Evolutionary conservation across 106 monocot species (phyloP), one percentile per base, ranked within the genome.

Genomic region (Dioscorea dumetorum): DNA sequence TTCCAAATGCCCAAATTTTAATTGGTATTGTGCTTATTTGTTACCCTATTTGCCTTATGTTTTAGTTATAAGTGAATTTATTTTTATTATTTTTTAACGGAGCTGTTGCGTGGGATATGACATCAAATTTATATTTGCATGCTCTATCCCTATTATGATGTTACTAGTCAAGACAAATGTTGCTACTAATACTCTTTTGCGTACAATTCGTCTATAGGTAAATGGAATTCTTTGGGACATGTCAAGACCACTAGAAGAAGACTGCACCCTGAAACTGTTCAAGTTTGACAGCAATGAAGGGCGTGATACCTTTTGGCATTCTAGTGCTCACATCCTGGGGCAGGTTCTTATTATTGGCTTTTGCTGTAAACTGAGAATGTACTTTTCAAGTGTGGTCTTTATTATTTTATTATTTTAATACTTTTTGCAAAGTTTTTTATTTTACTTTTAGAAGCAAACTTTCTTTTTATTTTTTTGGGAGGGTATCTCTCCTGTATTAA

Each of bases 301-400:
- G 18, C 87, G 93, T 53, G 93, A 99, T 69, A 99, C 99, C 15
- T 93, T 99, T 76, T 99, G 99, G 99, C 99, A 99, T 78, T 99
- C 99, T 4, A 99, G 99, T 78, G 99, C 99, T 67, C 99, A 99
- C 76, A 99, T 99, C 52, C 90, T 99, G 72, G 93, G 99, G 53
- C 76, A 99, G 92, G 97, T 99, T 64, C 54, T 18, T 54, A 14
- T 54, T 54, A 14, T 54, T 54, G 7, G 54, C 19, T 17, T 34
- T 22, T 22, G 22, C 24, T 61, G 28, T 19, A 19, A 54, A 19
- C 54, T 54, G 2, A 54, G 3, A 54, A 18, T 16, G 2, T 16
- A 54, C 15, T 5, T 54, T 54, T 54, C 18, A 54, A 54, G 19
- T 41, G 6, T 54, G 54, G 5, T 12, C 1, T 62, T 28, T 72